Evolutionary conservation across 2,329 filamentous ascomycete genomes (phyloP).

Genomic region (Alternaria sp.): DNA sequence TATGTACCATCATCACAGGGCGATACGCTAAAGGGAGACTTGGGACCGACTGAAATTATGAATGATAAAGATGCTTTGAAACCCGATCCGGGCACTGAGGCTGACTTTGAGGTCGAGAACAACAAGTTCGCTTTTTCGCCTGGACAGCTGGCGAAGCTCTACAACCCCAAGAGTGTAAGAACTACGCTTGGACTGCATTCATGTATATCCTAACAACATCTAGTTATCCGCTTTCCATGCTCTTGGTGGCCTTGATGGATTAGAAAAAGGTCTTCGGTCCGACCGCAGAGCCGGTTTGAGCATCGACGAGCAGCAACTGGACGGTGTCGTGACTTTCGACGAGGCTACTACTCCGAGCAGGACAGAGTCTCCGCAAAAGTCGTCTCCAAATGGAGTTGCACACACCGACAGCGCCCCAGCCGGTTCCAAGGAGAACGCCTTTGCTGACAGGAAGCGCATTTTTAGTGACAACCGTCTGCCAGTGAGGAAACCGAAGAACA

Average conservation of each 20-base stretch:
- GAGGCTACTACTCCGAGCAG: constrained; percentile 59
- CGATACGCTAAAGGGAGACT: constrained; percentile 52
- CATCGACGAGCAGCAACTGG: constrained; percentile 70
- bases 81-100: constrained; percentile 74
- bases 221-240: constrained; percentile 69
- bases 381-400: constrained; percentile 18
- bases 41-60: constrained; percentile 63
- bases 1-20: constrained; percentile 60
- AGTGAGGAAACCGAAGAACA: constrained; percentile 72
- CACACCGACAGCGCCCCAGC: constrained; percentile 33
- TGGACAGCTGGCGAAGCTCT: constrained; percentile 80
- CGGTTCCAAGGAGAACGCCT: constrained; percentile 38
- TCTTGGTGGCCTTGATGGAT: constrained; percentile 73
- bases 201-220: not conserved
- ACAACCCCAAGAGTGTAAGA: constrained; percentile 79
- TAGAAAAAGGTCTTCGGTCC: constrained; percentile 77
- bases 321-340: constrained; percentile 73
- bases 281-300: constrained; percentile 72
- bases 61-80: constrained; percentile 74
- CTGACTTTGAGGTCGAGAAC: constrained; percentile 73
- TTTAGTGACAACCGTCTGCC: constrained; percentile 76
- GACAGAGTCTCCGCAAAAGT: constrained; percentile 28
- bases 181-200: not conserved
- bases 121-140: constrained; percentile 87
- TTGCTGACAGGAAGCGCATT: constrained; percentile 73